These are phyloP conservation scores for Boletus mariae DNA, from an alignment of 1,284 basidiomycete species.

Conservation along the genomic window DNA sequence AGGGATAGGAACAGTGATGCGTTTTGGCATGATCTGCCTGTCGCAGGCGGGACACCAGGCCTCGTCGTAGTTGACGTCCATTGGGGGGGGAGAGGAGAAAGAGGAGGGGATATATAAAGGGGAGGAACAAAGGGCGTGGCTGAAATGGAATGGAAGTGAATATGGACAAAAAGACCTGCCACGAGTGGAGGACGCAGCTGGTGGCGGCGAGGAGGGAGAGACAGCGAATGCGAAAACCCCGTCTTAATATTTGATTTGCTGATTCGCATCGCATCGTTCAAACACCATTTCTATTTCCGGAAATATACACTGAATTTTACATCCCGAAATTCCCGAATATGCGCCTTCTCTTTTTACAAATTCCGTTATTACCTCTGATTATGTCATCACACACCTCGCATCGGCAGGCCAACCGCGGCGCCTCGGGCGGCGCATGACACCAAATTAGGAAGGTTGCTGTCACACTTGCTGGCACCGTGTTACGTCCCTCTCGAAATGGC, in stretches of 20 bases:
- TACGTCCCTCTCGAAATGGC: constrained; percentile 13
- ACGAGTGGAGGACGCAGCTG: background rate
- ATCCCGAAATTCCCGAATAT: constrained; percentile 31
- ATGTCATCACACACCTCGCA: constrained; percentile 25
- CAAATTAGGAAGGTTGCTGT: constrained; percentile 26
- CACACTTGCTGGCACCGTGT: constrained; percentile 15
- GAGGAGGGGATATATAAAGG: constrained; percentile 12
- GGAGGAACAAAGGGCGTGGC: constrained; percentile 18
- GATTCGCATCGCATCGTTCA: constrained; percentile 34
- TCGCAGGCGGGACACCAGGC: constrained; percentile 74
- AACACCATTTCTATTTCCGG: constrained; percentile 17
- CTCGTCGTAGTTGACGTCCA: constrained; percentile 55
- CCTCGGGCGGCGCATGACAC: constrained; percentile 25
- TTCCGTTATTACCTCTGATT: constrained; percentile 34
- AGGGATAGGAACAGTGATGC: constrained; percentile 47
- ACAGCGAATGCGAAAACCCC: constrained; percentile 25
- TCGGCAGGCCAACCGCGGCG: constrained; percentile 32
- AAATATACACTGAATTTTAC: constrained; percentile 14
- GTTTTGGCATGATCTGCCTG: constrained; percentile 66
- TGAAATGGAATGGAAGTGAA: constrained; percentile 19
- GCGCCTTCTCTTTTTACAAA: constrained; percentile 27
- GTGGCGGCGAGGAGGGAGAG: constrained; percentile 11
- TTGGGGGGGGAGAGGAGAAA: constrained; percentile 8
- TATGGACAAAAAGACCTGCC: constrained; percentile 14
- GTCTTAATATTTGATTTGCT: constrained; percentile 39